A percentile compares a stretch with the other conserved stretches of the same genome.
Conservation (phyloP, 2,329 filamentous ascomycete species). For the Leptodontidium sp. region DNA sequence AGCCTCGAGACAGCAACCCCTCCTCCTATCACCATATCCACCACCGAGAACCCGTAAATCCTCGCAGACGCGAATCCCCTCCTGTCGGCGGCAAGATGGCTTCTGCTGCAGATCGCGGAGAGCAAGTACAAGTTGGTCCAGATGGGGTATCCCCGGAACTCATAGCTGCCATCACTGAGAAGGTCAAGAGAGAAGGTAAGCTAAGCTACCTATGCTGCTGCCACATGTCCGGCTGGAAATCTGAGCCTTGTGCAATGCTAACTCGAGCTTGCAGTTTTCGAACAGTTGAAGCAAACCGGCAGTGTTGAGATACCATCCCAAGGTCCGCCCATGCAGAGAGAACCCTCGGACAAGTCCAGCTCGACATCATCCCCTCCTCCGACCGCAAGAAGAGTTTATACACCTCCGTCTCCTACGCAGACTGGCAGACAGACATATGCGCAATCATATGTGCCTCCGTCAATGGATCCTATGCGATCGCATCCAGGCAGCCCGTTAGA, state of each 20-base stretch:
- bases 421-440: conserved; percentile 42
- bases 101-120: conserved; percentile 31
- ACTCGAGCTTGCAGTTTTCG: conserved; percentile 40
- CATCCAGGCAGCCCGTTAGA: conserved; percentile 33
- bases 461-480: conserved; percentile 39
- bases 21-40: conserved; percentile 24
- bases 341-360: conserved; percentile 52
- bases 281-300: conserved; percentile 48
- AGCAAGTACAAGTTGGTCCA: conserved; percentile 24
- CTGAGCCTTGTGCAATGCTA: conserved; percentile 36
- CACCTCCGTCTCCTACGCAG: conserved; percentile 60
- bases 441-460: conserved; percentile 38
- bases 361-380: conserved; percentile 56
- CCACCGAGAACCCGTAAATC: conserved; percentile 31
- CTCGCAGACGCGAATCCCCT: conserved; percentile 37
- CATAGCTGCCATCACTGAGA: conserved; percentile 66
- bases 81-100: conserved; percentile 34
- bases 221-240: conserved; percentile 42
- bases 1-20: conserved; percentile 39
- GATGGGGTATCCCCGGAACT: conserved; percentile 65
- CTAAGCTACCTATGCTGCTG: conserved; percentile 46
- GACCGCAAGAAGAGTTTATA: conserved; percentile 54
- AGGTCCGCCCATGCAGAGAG: conserved; percentile 48
- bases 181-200: conserved; percentile 62
- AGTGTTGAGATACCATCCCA: conserved; percentile 42